These are phyloP conservation scores for Aspergillus kassunensis DNA, from an alignment of 495 filamentous ascomycete species.

Conservation along the genomic window DNA sequence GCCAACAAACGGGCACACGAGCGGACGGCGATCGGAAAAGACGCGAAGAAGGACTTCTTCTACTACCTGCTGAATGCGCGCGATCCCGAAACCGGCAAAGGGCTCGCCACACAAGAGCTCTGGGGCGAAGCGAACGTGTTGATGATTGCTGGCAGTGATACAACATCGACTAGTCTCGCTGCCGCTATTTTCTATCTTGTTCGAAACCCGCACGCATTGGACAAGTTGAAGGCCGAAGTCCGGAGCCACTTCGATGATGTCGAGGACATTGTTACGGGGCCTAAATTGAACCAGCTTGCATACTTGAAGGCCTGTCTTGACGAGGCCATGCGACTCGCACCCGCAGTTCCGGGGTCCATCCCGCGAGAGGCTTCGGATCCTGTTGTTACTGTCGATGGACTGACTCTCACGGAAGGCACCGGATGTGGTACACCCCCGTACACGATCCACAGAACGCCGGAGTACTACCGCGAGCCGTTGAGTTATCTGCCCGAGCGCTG, in stretches of 20 bases:
- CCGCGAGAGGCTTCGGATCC: slow-evolving; percentile 56
- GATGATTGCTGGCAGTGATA: slow-evolving; percentile 55
- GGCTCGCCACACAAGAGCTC: slow-evolving; percentile 62
- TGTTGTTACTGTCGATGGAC: slow-evolving; percentile 52
- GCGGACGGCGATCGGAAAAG: slow-evolving; percentile 40
- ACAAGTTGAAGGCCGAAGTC: slow-evolving; percentile 47
- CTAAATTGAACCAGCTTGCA: slow-evolving; percentile 4
- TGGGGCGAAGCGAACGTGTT: slow-evolving; percentile 70
- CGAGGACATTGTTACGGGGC: slow-evolving; percentile 22
- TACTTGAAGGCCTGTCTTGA: slow-evolving; percentile 62
- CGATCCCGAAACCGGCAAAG: slow-evolving; percentile 57
- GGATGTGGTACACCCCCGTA: slow-evolving; percentile 53
- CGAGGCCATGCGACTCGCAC: slow-evolving; percentile 65
- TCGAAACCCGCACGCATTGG: slow-evolving; percentile 43
- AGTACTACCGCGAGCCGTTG: slow-evolving; percentile 52
- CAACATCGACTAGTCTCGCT: slow-evolving; percentile 53
- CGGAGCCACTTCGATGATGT: slow-evolving; percentile 47
- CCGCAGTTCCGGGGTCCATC: slow-evolving; percentile 55
- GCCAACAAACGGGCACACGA: slow-evolving; percentile 52
- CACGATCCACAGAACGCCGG: slow-evolving; percentile 52
- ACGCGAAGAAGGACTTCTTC: slow-evolving; percentile 63
- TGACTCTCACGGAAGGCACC: slow-evolving; percentile 49
- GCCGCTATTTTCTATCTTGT: slow-evolving; percentile 62
- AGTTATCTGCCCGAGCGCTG: slow-evolving; percentile 51
- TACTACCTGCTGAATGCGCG: slow-evolving; percentile 55